phyloP scores from a whole-genome alignment of 805 yeast species.

The Hanseniaspora thailandica region DNA sequence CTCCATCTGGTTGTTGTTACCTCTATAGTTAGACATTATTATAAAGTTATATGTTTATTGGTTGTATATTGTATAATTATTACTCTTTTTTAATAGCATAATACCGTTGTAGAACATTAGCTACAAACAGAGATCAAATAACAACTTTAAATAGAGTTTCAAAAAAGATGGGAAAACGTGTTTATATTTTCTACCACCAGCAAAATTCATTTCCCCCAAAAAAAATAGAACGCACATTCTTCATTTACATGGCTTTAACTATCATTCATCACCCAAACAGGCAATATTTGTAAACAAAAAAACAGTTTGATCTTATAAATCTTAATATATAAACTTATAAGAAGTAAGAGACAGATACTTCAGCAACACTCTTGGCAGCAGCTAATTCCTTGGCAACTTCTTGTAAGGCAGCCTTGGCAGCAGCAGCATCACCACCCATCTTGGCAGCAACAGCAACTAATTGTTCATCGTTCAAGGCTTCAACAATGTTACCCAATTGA shows the following conservation, averaged over 20 bases:
- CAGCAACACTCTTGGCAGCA: conserved; percentile 45
- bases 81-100: not conserved
- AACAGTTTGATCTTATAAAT: not conserved
- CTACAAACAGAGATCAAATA: not conserved
- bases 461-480: conserved; percentile 65
- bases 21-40: conserved; percentile 14
- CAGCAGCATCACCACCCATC: conserved; percentile 42
- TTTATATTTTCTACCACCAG: no score
- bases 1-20: conserved; percentile 10
- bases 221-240: not conserved
- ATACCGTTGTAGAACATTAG: no score
- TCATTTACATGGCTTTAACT: not conserved
- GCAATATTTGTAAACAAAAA: not conserved
- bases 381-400: conserved; percentile 45
- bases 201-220: no score
- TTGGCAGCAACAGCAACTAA: conserved; percentile 64
- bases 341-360: conserved; percentile 45
- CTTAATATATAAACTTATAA: conserved; percentile 18
- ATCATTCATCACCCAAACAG: not conserved
- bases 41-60: not conserved
- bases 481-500: conserved; percentile 71
- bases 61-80: not conserved
- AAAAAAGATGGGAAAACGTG: not conserved
- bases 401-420: conserved; percentile 47
- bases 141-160: not conserved